These are phyloP conservation scores for Bipolaris zeicola DNA, from an alignment of 2,329 filamentous ascomycete species.

Conservation along the genomic window DNA sequence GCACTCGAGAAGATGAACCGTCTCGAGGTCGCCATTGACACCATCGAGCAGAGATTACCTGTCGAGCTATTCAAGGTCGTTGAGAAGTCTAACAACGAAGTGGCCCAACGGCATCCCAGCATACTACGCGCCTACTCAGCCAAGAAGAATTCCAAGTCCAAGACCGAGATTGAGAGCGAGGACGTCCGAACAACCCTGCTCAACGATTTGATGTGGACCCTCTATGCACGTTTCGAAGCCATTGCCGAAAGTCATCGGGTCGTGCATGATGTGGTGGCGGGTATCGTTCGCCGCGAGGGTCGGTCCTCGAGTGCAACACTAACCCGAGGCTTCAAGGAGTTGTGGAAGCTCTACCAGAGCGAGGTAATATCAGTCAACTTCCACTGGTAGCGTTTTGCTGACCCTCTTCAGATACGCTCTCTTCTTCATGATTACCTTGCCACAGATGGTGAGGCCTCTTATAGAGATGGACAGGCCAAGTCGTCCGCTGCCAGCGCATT, in stretches of 20 bases:
- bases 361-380: conserved; percentile 57
- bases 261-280: conserved; percentile 88
- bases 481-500: conserved; percentile 58
- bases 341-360: conserved; percentile 98
- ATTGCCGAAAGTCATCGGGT: conserved; percentile 95
- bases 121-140: conserved; percentile 62
- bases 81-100: conserved; percentile 91
- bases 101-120: conserved; percentile 90
- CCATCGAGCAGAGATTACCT: conserved; percentile 88
- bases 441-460: conserved; percentile 78
- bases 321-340: conserved; percentile 87
- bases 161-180: conserved; percentile 64
- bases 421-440: conserved; percentile 95
- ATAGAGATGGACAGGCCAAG: conserved; percentile 59
- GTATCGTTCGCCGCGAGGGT: conserved; percentile 83
- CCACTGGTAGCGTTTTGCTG: conserved; percentile 1
- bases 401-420: conserved; percentile 69
- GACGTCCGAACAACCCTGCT: conserved; percentile 83
- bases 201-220: conserved; percentile 85
- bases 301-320: conserved; percentile 64
- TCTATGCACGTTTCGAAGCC: conserved; percentile 96
- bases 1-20: conserved; percentile 87
- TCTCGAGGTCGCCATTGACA: conserved; percentile 84
- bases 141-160: conserved; percentile 66
- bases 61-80: conserved; percentile 94